Conservation (phyloP, 1,139 yeast species). For the Magnusiomyces paraingens region DNA sequence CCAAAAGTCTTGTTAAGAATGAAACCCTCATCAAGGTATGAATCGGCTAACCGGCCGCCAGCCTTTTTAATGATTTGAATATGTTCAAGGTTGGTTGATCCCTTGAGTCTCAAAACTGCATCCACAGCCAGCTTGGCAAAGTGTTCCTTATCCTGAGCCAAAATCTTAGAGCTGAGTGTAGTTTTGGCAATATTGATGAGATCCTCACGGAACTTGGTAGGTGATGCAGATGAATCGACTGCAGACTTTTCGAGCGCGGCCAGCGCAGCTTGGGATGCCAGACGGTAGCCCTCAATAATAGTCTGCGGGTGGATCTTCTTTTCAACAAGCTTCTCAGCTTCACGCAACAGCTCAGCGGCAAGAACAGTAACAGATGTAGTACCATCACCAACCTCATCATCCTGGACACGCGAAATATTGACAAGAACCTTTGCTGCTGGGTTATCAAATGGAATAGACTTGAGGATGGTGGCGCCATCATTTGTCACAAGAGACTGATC, state of each 20-base stretch:
- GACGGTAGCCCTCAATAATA: constrained; percentile 89
- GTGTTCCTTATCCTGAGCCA: constrained; percentile 89
- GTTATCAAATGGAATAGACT: constrained; percentile 90
- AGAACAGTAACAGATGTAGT: constrained; percentile 97
- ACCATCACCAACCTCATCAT: constrained; percentile 98
- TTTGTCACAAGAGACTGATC: constrained; percentile 79
- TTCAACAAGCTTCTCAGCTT: constrained; percentile 90
- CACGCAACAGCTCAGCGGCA: constrained; percentile 85
- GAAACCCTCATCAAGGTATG: constrained; percentile 93
- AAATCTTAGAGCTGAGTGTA: constrained; percentile 85
- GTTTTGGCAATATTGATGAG: constrained; percentile 84
- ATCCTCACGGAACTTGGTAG: constrained; percentile 66
- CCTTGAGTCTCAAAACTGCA: constrained; percentile 85
- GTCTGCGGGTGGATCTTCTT: constrained; percentile 97
- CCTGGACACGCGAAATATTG: constrained; percentile 94
- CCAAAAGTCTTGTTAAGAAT: constrained; percentile 89
- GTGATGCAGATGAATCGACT: constrained; percentile 60
- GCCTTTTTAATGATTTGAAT: constrained; percentile 89
- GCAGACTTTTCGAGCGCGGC: constrained; percentile 73
- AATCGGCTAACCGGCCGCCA: constrained; percentile 89
- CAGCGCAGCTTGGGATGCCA: constrained; percentile 79
- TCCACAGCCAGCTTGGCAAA: constrained; percentile 90
- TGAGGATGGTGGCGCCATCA: constrained; percentile 96
- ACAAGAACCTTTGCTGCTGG: constrained; percentile 98
- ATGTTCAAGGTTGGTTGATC: constrained; percentile 90